Evolutionary conservation across 805 yeast genomes (phyloP).

Genomic region (Ogataea paradorogensis): DNA sequence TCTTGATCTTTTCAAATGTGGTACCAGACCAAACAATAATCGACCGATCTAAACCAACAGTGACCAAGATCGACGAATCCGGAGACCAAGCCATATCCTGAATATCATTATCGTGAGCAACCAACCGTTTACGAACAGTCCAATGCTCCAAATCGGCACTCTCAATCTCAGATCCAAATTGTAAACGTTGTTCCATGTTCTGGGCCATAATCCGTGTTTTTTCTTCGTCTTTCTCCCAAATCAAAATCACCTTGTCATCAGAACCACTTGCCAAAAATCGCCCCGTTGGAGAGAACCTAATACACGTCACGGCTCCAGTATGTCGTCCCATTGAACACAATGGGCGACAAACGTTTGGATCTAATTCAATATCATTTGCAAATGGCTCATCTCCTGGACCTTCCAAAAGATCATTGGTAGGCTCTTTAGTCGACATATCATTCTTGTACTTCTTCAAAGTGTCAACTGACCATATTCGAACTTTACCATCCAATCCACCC

Average conservation of each 20-base stretch:
- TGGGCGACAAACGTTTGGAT: constrained; percentile 46
- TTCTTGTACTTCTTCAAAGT: constrained; percentile 46
- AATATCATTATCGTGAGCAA: constrained; percentile 96
- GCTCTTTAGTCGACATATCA: constrained; percentile 23
- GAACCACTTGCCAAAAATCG: constrained; percentile 91
- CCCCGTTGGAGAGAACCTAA: constrained; percentile 90
- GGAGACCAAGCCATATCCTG: constrained; percentile 99
- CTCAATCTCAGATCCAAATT: constrained; percentile 29
- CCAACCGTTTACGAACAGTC: constrained; percentile 88
- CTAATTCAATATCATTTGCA: constrained; percentile 20
- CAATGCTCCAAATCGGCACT: constrained; percentile 82
- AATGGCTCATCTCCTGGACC: not conserved
- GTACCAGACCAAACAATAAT: constrained; percentile 92
- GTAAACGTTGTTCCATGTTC: constrained; percentile 27
- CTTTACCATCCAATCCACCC: constrained; percentile 92
- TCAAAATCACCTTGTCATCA: constrained; percentile 85
- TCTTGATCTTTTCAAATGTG: constrained; percentile 83
- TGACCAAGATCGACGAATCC: constrained; percentile 82
- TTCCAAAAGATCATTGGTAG: constrained; percentile 7
- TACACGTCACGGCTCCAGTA: constrained; percentile 94
- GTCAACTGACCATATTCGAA: constrained; percentile 79
- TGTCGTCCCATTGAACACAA: constrained; percentile 91
- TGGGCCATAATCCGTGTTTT: constrained; percentile 39
- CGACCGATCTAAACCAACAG: constrained; percentile 92
- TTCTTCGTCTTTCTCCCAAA: constrained; percentile 90